phyloP scores from a whole-genome alignment of 371 early-diverging fungal species.

The Mucor ambiguus region DNA sequence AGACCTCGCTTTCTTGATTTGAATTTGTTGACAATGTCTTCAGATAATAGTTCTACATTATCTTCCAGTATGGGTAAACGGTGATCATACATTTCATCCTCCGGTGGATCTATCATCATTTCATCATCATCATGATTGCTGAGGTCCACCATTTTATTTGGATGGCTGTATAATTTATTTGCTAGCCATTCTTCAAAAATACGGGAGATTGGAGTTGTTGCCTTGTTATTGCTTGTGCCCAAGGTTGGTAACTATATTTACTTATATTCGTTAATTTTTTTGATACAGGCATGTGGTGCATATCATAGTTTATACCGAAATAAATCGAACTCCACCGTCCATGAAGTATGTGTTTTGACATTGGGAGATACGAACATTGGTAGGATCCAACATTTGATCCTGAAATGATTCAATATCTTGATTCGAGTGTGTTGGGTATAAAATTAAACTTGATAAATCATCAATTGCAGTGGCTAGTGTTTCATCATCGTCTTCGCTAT shows the following conservation, averaged over 20 bases:
- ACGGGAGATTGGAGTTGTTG: constrained; percentile 37
- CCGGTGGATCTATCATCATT: constrained; percentile 12
- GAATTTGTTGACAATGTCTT: constrained; percentile 37
- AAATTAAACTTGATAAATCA: constrained; percentile 25
- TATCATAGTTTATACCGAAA: constrained; percentile 31
- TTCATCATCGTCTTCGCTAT: constrained; percentile 29
- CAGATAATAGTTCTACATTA: constrained; percentile 35
- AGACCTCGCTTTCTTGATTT: constrained; percentile 32
- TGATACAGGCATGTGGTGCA: background rate
- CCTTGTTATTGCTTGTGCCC: constrained; percentile 37
- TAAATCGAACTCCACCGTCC: constrained; percentile 43
- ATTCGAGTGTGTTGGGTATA: constrained; percentile 18
- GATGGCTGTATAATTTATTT: constrained; percentile 33
- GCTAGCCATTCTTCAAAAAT: constrained; percentile 47
- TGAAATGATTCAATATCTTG: constrained; percentile 19
- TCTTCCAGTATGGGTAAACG: constrained; percentile 42
- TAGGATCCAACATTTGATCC: constrained; percentile 30
- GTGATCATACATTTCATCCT: constrained; percentile 17
- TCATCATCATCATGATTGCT: constrained; percentile 9
- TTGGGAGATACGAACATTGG: constrained; percentile 28
- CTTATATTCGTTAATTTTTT: background rate
- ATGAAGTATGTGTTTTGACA: constrained; percentile 41
- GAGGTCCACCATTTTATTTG: constrained; percentile 14
- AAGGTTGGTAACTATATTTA: constrained; percentile 36
- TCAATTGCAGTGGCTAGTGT: constrained; percentile 28